Evolutionary conservation across 1,284 basidiomycete species (phyloP).

Genomic region (Leccinum fallax): DNA sequence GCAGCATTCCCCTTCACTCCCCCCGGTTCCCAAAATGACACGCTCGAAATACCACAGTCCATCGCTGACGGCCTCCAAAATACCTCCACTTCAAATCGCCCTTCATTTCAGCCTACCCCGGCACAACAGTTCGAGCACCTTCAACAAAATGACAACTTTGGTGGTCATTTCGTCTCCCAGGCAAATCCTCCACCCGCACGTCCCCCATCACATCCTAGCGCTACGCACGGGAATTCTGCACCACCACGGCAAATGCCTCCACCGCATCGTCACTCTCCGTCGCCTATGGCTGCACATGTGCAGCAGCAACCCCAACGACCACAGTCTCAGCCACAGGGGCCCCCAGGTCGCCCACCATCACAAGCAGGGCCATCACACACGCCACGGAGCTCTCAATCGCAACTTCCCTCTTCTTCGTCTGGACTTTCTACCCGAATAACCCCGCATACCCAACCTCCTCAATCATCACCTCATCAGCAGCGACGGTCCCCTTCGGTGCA

Average conservation of each 20-base stretch:
- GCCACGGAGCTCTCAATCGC: slow-evolving; percentile 36
- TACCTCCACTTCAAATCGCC: slow-evolving; percentile 39
- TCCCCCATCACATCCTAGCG: slow-evolving; percentile 47
- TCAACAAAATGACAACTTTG: slow-evolving; percentile 41
- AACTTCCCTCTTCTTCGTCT: slow-evolving; percentile 38
- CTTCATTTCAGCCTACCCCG: slow-evolving; percentile 54
- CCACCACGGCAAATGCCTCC: slow-evolving; percentile 37
- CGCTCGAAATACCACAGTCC: slow-evolving; percentile 41
- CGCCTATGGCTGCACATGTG: slow-evolving; percentile 37
- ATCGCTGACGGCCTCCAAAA: slow-evolving; percentile 46
- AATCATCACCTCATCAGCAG: slow-evolving; percentile 37
- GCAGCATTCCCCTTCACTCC: slow-evolving; percentile 42
- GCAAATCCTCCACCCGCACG: slow-evolving; percentile 41
- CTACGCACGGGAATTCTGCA: slow-evolving; percentile 33
- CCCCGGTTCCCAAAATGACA: slow-evolving; percentile 43
- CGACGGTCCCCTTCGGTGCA: slow-evolving; percentile 39
- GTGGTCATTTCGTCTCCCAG: slow-evolving; percentile 38
- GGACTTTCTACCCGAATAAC: slow-evolving; percentile 34
- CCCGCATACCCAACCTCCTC: slow-evolving; percentile 34
- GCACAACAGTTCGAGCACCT: slow-evolving; percentile 59
- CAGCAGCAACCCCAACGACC: slow-evolving; percentile 48
- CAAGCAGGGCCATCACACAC: slow-evolving; percentile 41
- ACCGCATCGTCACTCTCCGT: slow-evolving; percentile 45
- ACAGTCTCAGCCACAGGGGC: slow-evolving; percentile 51
- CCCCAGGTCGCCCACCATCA: slow-evolving; percentile 40